Evolutionary conservation across 345 rosid genomes (phyloP), one percentile per base, ranked within the genome.

Genomic region (Pelargonium nanum): DNA sequence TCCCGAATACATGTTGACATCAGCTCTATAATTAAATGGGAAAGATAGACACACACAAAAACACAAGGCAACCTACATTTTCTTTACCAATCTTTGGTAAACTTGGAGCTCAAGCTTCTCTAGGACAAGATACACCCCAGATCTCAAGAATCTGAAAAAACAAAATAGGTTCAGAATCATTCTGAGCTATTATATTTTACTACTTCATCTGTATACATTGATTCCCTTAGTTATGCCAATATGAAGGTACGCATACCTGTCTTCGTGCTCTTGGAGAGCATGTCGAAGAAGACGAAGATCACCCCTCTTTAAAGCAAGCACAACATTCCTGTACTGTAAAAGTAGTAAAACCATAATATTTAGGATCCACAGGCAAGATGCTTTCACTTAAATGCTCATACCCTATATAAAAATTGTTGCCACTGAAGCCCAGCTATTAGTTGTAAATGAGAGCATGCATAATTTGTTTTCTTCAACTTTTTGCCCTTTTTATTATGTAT

Each of bases 61-160:
- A 13, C 16, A 22, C 1, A 22, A 12, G 26, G 51, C 51, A 25
- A 44, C 90, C 78, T 78, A 85, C 97, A 93, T 93, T 85, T 93
- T 93, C 78, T 87, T 89, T 24, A 89, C 68, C 72, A 89, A 69
- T 83, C 97, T 81, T 70, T 93, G 95, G 82, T 87, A 89, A 62
- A 89, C 96, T 79, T 93, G 99, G 53, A 89, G 97, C 78, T 93
- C 99, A 24, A 93, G 88, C 85, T 87, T 89, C 83, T 93, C 99
- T 22, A 93, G 79, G 28, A 89, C 99, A 55, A 93, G 97, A 70
- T 85, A 89, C 64, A 89, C 97, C 3, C 99, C 99, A 0, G 99
- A 93, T 69, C 99, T 81, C 68, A 93, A 78, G 74, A 89, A 85
- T 78, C 97, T 89, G 70, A 64, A 1, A 2, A 56, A 57, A 26